Evolutionary conservation across 2,329 filamentous ascomycete genomes (phyloP), one percentile per base, ranked within the genome.

Genomic region (Pseudogymnoascus sp.): DNA sequence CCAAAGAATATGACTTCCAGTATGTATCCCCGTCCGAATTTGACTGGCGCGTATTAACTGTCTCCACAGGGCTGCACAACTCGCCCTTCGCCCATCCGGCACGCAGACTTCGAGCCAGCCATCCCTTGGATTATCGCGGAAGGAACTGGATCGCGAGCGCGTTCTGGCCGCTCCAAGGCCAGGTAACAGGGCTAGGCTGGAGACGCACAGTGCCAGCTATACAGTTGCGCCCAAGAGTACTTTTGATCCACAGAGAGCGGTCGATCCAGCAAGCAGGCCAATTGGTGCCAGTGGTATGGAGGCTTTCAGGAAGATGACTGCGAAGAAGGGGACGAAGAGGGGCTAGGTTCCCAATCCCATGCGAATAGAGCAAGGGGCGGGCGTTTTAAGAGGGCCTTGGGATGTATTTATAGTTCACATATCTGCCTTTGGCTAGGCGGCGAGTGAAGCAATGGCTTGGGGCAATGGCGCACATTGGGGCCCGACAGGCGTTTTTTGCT

Each of bases 231-330:
- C 71, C 4, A 79, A 79, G 70, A 87, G 84, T 71, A 86, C 81
- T 0, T 86, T 84, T 66, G 82, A 84, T 66, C 78, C 80, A 17
- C 74, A 73, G 29, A 75, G 77, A 40, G 77, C 74, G 3, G 73
- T 78, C 5, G 82, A 84, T 65, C 82, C 71, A 47, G 61, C 66
- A 44, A 61, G 82, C 65, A 77, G 82, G 41, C 84, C 84, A 9
- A 81, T 87, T 64, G 84, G 84, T 59, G 79, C 84, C n/a, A 79
- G 79, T 64, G 84, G 84, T 63, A 77, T 84, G 71, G 84, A 86
- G 66, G 84, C 84, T 1, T 87, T 87, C 75, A 78, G 83, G 64
- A 84, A 79, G 74, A 86, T 87, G 79, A 85, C 83, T 8, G 79
- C 84, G 68, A 86, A 84, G 74, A 68, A 72, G 60, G 79, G 78